phyloP scores from a whole-genome alignment of 441 rosid genomes.

The Flueggea neowawraea region DNA sequence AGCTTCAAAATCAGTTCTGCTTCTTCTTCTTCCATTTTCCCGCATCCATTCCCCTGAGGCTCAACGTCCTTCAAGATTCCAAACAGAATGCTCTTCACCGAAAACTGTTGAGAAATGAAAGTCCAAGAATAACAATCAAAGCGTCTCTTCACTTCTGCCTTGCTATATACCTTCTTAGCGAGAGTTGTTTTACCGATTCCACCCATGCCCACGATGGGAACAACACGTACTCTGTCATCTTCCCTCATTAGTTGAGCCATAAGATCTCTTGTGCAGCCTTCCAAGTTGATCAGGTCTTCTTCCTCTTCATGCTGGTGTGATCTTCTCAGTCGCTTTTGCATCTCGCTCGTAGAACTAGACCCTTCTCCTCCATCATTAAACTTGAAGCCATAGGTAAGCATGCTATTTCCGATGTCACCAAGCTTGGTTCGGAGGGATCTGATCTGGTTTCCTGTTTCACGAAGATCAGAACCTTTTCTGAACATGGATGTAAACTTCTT shows the following conservation, averaged over 20 bases:
- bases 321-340: not conserved
- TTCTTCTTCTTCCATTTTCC: too few relatives aligned
- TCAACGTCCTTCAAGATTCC: conserved; percentile 9
- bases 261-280: not conserved
- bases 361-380: not conserved
- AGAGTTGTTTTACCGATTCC: conserved; percentile 22
- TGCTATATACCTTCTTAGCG: conserved; percentile 9
- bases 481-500: conserved; percentile 1
- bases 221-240: conserved; percentile 6
- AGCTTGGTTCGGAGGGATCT: not conserved
- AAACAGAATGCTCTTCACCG: conserved; percentile 11
- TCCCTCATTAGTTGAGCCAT: conserved; percentile 1
- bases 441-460: not conserved
- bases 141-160: not conserved
- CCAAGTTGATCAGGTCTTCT: conserved; percentile 18
- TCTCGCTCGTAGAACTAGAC: not conserved
- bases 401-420: not conserved
- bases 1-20: too few relatives aligned
- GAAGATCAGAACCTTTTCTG: not conserved
- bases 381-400: not conserved
- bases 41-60: too few relatives aligned
- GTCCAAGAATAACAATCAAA: conserved; percentile 30
- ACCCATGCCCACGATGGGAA: conserved; percentile 16
- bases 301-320: not conserved
- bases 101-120: conserved; percentile 28